Base-by-base conservation (phyloP, 2,329 filamentous ascomycete species). In the Furcasterigmium furcatum region DNA sequence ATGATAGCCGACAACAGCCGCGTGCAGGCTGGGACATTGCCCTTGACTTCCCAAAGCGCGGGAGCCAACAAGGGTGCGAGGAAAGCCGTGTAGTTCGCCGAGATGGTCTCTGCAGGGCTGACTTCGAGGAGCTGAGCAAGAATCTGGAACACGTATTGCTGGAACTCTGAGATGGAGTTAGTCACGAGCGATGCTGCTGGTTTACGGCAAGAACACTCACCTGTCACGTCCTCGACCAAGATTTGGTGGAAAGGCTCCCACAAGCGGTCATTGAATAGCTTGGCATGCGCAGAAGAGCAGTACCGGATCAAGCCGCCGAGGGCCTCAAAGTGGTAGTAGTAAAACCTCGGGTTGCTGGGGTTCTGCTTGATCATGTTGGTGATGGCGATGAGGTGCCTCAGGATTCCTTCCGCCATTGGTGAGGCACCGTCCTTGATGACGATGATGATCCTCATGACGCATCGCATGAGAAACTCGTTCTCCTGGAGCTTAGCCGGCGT, bases 381-480 rank as follows among this genome's bases (percentile, higher is more conserved):
- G 57, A 99, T 96, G 50, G 80, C 85, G 59, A 95, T 83, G 48
- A 99, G 79, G 63, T 95, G 91, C 43, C 82, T 79, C 44, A 97
- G 72, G n/a, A 95, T 82, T 54, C 78, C 80, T 55, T 96, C 89
- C 6, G 86, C 76, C 41, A 94, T 83, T 2, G 84, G 77, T 3
- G 84, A 68, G 13, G 92, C 82, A 22, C 84, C 87, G 40, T 96
- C 91, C 62, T 87, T 88, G 65, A 97, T 87, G 52, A 97, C 91
- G 53, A 99, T 91, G 49, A 99, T 75, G 12, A 99, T 92, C 57
- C 94, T 83, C 94, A 99, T 99, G 46, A 96, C 90, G 59, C 94
- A 99, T 58, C 91, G 88, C 91, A 99, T 97, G 60, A 99, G 67
- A 65, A 97, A 99, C 63, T 99, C 94, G 61, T 99, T 99, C 68